phyloP scores from a whole-genome alignment of 495 filamentous ascomycete genomes.

The Aspergillus ellipticus region DNA sequence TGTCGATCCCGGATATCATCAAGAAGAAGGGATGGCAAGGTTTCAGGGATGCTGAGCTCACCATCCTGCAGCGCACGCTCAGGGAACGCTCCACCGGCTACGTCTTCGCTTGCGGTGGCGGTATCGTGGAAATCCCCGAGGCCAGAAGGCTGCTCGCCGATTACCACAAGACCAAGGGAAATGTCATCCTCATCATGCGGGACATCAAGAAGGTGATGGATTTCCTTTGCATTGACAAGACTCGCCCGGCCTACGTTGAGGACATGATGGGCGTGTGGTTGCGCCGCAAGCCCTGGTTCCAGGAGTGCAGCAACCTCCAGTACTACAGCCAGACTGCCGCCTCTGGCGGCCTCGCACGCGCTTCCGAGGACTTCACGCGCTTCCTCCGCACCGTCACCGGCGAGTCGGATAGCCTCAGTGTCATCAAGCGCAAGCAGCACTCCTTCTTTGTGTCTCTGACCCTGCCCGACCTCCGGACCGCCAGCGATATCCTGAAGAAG shows the following conservation, averaged over 20 bases:
- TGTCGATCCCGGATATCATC: slow-evolving; percentile 83
- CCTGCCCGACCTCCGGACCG: slow-evolving; percentile 63
- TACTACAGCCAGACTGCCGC: slow-evolving; percentile 75
- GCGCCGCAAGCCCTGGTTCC: slow-evolving; percentile 86
- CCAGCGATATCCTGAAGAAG: slow-evolving; percentile 60
- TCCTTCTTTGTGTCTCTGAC: slow-evolving; percentile 95
- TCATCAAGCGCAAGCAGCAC: slow-evolving; percentile 64
- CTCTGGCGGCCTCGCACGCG: slow-evolving; percentile 47
- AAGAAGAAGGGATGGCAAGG: slow-evolving; percentile 76
- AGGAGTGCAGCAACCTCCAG: slow-evolving; percentile 91
- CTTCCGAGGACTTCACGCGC: slow-evolving; percentile 72
- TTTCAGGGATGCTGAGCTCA: slow-evolving; percentile 79
- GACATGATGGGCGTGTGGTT: slow-evolving; percentile 92
- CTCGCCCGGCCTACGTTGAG: slow-evolving; percentile 87
- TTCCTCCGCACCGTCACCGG: slow-evolving; percentile 76
- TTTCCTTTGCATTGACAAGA: slow-evolving; percentile 85
- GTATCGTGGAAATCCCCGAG: slow-evolving; percentile 82
- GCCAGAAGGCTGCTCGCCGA: slow-evolving; percentile 71
- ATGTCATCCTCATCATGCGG: slow-evolving; percentile 82
- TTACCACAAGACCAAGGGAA: slow-evolving; percentile 78
- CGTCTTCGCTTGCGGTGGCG: slow-evolving; percentile 91
- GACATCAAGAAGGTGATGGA: slow-evolving; percentile 86
- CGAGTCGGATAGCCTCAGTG: slow-evolving; percentile 57
- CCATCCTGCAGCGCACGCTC: slow-evolving; percentile 66
- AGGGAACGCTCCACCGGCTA: slow-evolving; percentile 69